Evolutionary conservation across 1,284 basidiomycete species (phyloP).

Genomic region (Trichosporon coremiiforme): DNA sequence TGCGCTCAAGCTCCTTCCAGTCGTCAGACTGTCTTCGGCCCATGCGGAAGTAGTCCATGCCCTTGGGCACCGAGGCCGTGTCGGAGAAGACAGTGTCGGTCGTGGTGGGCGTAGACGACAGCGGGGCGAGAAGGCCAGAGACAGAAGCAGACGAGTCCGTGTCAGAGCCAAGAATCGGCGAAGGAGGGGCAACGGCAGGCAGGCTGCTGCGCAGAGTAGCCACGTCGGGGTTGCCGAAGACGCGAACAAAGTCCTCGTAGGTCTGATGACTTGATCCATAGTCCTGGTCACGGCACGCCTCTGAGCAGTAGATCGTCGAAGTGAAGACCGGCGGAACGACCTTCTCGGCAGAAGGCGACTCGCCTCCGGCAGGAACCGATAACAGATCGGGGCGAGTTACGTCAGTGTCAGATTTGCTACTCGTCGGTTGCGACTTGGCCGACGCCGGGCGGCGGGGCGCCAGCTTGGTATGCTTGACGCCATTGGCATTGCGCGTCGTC

Average conservation of each 20-base stretch:
- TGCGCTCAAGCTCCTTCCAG: conserved; percentile 45
- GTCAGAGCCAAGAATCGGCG: conserved; percentile 48
- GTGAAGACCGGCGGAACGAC: conserved; percentile 27
- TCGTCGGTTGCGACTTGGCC: background rate
- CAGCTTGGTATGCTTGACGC: conserved; percentile 46
- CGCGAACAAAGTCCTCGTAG: conserved; percentile 42
- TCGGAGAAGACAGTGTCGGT: conserved; percentile 2
- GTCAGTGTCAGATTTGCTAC: conserved; percentile 11
- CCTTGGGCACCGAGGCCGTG: conserved; percentile 46
- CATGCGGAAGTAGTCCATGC: conserved; percentile 47
- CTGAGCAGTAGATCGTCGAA: conserved; percentile 52
- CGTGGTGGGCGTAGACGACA: conserved; percentile 16
- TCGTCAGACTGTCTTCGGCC: conserved; percentile 44
- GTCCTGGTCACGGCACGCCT: conserved; percentile 41
- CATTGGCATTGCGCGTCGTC: conserved; percentile 49
- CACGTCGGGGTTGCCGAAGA: conserved; percentile 31
- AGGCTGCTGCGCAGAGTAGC: conserved; percentile 13
- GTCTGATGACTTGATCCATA: conserved; percentile 36
- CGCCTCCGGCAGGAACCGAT: conserved; percentile 11
- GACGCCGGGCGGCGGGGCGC: conserved; percentile 33
- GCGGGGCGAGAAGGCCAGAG: conserved; percentile 20
- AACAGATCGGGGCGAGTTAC: background rate
- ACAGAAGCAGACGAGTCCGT: conserved; percentile 43
- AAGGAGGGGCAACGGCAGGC: conserved; percentile 42
- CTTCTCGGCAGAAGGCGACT: conserved; percentile 17